Conservation (phyloP, 805 yeast genomes). For the Crinitomyces ghanaensis region DNA sequence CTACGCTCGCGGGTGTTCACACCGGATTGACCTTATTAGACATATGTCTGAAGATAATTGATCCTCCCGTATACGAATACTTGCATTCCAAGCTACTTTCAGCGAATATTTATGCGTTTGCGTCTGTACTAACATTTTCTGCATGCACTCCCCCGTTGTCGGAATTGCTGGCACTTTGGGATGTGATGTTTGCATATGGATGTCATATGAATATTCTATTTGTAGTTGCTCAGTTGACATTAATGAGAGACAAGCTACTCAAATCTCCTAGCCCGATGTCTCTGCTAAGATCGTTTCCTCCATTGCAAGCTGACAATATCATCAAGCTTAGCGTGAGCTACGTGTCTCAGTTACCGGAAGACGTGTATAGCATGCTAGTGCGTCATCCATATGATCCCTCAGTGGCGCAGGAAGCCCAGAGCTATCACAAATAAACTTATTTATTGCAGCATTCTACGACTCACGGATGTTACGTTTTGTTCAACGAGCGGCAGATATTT, state of each 20-base stretch:
- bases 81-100: constrained; percentile 55
- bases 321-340: constrained; percentile 72
- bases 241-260: constrained; percentile 54
- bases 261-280: constrained; percentile 59
- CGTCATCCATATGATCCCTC: constrained; percentile 48
- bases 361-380: constrained; percentile 48
- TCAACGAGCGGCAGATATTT: too few species aligned
- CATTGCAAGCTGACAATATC: constrained; percentile 57
- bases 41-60: constrained; percentile 55
- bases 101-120: constrained; percentile 77
- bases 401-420: constrained; percentile 8
- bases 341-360: constrained; percentile 59
- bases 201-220: constrained; percentile 77
- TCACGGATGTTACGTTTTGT: too few species aligned
- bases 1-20: constrained; percentile 70
- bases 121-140: constrained; percentile 64
- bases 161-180: constrained; percentile 77
- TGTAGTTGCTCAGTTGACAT: constrained; percentile 69
- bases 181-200: constrained; percentile 82
- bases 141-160: constrained; percentile 80
- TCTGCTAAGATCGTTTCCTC: constrained; percentile 60
- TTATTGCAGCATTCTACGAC: too few species aligned
- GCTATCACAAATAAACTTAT: too few species aligned
- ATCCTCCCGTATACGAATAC: constrained; percentile 52
- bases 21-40: constrained; percentile 55